These are phyloP conservation scores for Claviceps capensis DNA, from an alignment of 2,329 filamentous ascomycete species.

Conservation along the genomic window DNA sequence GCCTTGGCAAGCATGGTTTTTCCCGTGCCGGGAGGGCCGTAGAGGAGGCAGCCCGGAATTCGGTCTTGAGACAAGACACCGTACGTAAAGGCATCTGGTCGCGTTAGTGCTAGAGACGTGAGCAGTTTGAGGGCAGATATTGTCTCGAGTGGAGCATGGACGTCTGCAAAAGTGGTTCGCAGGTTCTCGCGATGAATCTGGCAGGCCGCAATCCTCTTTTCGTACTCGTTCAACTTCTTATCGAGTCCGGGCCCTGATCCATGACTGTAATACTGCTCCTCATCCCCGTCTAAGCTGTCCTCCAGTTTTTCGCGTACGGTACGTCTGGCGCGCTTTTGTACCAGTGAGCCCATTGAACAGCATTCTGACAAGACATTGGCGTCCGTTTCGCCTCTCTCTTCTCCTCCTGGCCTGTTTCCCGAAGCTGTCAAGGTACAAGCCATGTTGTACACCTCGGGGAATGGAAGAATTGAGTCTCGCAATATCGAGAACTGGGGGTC, in stretches of 20 bases:
- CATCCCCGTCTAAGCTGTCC: slow-evolving; percentile 10
- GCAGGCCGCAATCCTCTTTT: slow-evolving; percentile 68
- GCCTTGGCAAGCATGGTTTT: slow-evolving; percentile 59
- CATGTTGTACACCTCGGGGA: slow-evolving; percentile 26
- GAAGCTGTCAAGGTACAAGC: slow-evolving; percentile 19
- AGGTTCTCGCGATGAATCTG: slow-evolving; percentile 74
- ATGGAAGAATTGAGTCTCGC: slow-evolving; percentile 22
- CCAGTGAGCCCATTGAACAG: slow-evolving; percentile 18
- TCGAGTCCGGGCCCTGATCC: slow-evolving; percentile 14
- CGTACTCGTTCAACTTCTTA: slow-evolving; percentile 55
- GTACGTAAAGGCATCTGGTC: slow-evolving; percentile 92
- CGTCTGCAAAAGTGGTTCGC: slow-evolving; percentile 73
- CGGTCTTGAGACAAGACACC: slow-evolving; percentile 84
- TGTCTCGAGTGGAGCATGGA: slow-evolving; percentile 70
- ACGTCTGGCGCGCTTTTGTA: slow-evolving; percentile 17
- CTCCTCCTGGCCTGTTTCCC: slow-evolving; percentile 8
- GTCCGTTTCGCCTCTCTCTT: slow-evolving; percentile 4
- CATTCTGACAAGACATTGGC: slow-evolving; percentile 17
- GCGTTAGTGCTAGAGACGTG: slow-evolving; percentile 72
- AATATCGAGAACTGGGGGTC: slow-evolving; percentile 16
- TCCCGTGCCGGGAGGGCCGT: slow-evolving; percentile 73
- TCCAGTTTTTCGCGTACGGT: slow-evolving; percentile 17
- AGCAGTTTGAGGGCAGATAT: slow-evolving; percentile 79
- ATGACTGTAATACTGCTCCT: slow-evolving; percentile 14
- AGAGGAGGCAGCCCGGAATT: slow-evolving; percentile 78